Evolutionary conservation across 805 yeast genomes (phyloP).

Genomic region (Kodamaea laetipori): DNA sequence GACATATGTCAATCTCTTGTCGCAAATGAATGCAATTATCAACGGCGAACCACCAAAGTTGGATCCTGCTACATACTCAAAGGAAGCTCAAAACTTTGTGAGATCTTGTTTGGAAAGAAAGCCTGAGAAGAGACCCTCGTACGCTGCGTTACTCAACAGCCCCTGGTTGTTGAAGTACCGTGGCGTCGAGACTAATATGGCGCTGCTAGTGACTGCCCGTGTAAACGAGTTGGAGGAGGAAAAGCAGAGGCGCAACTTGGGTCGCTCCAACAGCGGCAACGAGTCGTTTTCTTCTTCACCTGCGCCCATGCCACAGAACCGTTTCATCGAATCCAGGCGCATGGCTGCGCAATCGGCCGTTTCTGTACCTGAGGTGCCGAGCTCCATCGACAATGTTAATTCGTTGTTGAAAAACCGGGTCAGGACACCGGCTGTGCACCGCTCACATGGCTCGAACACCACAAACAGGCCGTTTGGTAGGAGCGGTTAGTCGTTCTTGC

Average conservation of each 20-base stretch:
- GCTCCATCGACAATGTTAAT: constrained; percentile 37
- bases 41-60: constrained; percentile 33
- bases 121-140: constrained; percentile 80
- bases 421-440: constrained; percentile 46
- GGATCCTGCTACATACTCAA: constrained; percentile 47
- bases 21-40: constrained; percentile 92
- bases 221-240: constrained; percentile 16
- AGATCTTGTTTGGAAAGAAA: constrained; percentile 73
- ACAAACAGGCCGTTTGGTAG: constrained; percentile 6
- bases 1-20: constrained; percentile 83
- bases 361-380: constrained; percentile 9
- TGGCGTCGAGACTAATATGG: constrained; percentile 36
- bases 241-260: constrained; percentile 30
- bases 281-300: not conserved
- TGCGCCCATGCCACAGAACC: not conserved
- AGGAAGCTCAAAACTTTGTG: constrained; percentile 83
- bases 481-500: not conserved
- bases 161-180: constrained; percentile 74
- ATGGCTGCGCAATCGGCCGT: constrained; percentile 5
- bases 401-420: constrained; percentile 43
- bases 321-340: not conserved
- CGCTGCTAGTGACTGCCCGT: constrained; percentile 29
- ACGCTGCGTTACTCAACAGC: constrained; percentile 70
- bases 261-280: constrained; percentile 22
- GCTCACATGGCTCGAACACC: constrained; percentile 37